phyloP scores from a whole-genome alignment of 345 rosid species.

The Streptanthus diversifolius region DNA sequence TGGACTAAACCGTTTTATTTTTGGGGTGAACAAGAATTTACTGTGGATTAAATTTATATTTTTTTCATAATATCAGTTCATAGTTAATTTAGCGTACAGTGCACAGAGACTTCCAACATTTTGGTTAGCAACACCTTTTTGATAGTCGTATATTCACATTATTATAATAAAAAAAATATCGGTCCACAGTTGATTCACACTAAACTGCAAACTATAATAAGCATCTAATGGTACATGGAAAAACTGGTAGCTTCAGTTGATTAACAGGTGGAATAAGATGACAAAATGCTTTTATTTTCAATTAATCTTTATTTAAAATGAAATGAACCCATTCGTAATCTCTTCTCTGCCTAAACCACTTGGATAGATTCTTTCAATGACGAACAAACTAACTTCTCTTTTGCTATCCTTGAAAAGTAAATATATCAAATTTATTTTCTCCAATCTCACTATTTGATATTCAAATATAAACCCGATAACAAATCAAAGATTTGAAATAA shows the following conservation, averaged over 20 bases:
- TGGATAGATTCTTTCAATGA: slow-evolving; percentile 14
- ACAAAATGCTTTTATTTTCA: not conserved
- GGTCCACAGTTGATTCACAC: not conserved
- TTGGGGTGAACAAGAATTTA: no score
- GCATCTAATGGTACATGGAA: not conserved
- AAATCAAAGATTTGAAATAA: not conserved
- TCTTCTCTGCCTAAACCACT: slow-evolving; percentile 20
- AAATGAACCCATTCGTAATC: not conserved
- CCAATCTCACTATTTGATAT: not conserved
- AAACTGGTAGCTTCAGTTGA: slow-evolving; percentile 12
- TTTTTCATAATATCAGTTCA: no score
- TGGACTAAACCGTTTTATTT: no score
- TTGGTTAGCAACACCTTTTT: no score
- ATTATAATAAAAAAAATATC: no score
- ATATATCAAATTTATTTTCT: not conserved
- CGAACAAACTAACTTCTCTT: not conserved
- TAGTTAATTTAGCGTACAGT: no score
- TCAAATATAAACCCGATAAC: not conserved
- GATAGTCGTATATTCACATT: no score
- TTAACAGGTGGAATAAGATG: not conserved
- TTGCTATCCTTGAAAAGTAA: not conserved
- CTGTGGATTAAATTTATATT: no score
- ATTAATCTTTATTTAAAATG: not conserved
- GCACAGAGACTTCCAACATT: no score
- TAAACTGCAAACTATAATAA: not conserved